Evolutionary conservation across 495 filamentous ascomycete genomes (phyloP), one percentile per base, ranked within the genome.

Genomic region (Talaromyces ruber): DNA sequence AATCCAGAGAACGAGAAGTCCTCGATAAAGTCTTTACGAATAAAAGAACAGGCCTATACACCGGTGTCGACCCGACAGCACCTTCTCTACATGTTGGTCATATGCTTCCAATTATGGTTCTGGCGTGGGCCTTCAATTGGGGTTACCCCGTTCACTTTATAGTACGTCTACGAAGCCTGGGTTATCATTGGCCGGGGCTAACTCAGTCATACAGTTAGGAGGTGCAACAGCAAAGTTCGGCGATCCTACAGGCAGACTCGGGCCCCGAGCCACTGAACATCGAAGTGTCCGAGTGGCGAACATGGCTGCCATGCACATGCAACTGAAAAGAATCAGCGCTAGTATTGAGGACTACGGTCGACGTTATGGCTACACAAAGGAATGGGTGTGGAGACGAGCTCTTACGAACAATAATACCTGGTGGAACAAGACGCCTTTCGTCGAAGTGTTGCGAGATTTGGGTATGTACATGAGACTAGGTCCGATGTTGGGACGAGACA

Each of bases 1-100:
- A 34, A 29, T 62, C 50, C 58, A 87, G 81, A 22, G 79, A 77
- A 68, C 82, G 87, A 22, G 81, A 88, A 9, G 75, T 81, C n/a
- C 79, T 98, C 32, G 80, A 91, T 47, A 77, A 79, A 55, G 70
- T 95, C 9, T 82, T 97, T 73, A 87, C 81, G 6, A 71, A 78
- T 37, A 88, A 87, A 68, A 80, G 88, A 62, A 81, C 89, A 60
- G 90, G 89, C 30, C 86, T 86, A 57, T 99, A 99, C 69, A 88
- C 89, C 43, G 94, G 94, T 62, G 81, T 99, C 55, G 94, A 99
- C 67, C 92, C 94, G 12, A 97, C 95, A 0, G 95, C 93, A 3
- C 81, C 84, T 26, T 97, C 93, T 4, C 77, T 98, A 65, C 94
- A 99, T 70, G 79, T 98, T 60, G 94, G 94, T 30, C 92, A 99